Evolutionary conservation across 225 moss, liverwort and hornwort genomes (phyloP).

Genomic region (Marchantia polymorpha): DNA sequence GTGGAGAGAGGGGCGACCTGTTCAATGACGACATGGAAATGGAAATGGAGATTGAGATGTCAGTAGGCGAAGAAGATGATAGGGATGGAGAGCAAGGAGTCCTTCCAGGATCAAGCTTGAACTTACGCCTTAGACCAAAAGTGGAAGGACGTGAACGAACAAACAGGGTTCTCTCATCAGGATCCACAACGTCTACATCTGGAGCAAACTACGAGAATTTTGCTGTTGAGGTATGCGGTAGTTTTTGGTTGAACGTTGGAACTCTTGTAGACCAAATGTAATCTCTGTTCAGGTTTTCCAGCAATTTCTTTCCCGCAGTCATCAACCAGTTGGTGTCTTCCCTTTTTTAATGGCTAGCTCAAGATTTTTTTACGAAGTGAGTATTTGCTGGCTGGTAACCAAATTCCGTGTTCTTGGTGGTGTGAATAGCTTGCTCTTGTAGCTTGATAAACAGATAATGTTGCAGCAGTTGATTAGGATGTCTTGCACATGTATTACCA

Average conservation of each 20-base stretch:
- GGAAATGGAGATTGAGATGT: slow-evolving; percentile 97
- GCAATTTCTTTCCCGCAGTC: too few relatives aligned
- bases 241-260: background rate
- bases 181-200: slow-evolving; percentile 26
- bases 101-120: slow-evolving; percentile 67
- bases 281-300: background rate
- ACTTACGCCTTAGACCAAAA: slow-evolving; percentile 56
- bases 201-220: slow-evolving; percentile 28
- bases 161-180: slow-evolving; percentile 28
- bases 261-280: background rate
- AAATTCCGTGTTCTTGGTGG: too few relatives aligned
- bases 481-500: too few relatives aligned
- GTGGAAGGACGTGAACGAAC: slow-evolving; percentile 37
- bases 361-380: too few relatives aligned
- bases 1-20: slow-evolving; percentile 66
- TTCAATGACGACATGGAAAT: slow-evolving; percentile 80
- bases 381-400: too few relatives aligned
- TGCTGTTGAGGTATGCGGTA: slow-evolving; percentile 25
- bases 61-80: slow-evolving; percentile 69
- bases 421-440: too few relatives aligned
- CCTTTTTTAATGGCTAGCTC: too few relatives aligned
- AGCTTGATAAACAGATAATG: too few relatives aligned
- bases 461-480: too few relatives aligned
- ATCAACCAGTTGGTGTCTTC: too few relatives aligned
- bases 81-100: slow-evolving; percentile 53